Percentiles rank a stretch among this genome's conserved stretches.
Conservation (phyloP, 164 flowering plant species). For the Saururus chinensis region DNA sequence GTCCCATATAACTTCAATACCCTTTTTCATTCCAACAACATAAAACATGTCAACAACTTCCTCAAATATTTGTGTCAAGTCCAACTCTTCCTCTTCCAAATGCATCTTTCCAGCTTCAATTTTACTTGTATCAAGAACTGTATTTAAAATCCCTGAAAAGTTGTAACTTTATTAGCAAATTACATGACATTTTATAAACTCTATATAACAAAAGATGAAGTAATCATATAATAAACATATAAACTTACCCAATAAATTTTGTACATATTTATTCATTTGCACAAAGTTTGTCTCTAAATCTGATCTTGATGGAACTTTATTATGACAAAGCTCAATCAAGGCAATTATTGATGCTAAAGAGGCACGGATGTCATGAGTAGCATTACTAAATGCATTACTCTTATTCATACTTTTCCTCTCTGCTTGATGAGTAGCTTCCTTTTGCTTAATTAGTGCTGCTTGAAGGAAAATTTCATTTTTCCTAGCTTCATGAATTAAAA, state of each 20-base stretch:
- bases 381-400: constrained; percentile 55
- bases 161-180: not conserved
- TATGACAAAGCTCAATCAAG: constrained; percentile 24
- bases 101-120: constrained; percentile 83
- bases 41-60: constrained; percentile 59
- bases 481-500: constrained; percentile 20
- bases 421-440: constrained; percentile 73
- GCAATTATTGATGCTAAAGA: constrained; percentile 50
- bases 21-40: constrained; percentile 48
- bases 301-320: constrained; percentile 20
- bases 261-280: constrained; percentile 34
- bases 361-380: constrained; percentile 79
- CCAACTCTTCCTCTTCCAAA: constrained; percentile 57
- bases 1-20: constrained; percentile 68
- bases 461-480: constrained; percentile 35
- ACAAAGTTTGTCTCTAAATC: constrained; percentile 28
- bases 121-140: constrained; percentile 79
- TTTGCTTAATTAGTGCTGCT: constrained; percentile 48
- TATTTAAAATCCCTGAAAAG: constrained; percentile 51
- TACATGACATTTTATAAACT: not conserved
- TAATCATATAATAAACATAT: no score
- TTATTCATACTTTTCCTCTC: constrained; percentile 80
- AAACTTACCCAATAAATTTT: constrained; percentile 58
- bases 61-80: constrained; percentile 52
- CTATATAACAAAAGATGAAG: not conserved